Evolutionary conservation across 805 yeast species (phyloP).

Genomic region (Yamadazyma kitorensis): DNA sequence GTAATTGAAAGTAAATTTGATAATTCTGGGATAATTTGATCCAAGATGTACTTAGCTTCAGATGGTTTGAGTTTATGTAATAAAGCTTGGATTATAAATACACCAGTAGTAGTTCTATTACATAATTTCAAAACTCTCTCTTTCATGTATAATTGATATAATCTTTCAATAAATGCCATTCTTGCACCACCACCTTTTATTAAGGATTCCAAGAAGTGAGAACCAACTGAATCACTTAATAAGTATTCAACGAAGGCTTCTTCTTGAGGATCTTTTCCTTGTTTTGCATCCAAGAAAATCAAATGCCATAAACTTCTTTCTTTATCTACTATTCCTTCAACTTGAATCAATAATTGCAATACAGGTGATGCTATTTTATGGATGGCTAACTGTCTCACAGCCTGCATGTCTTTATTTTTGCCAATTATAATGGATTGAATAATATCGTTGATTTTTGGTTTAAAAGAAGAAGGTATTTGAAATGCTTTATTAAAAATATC

Average conservation of each 20-base stretch:
- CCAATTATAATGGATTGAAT: conserved; percentile 42
- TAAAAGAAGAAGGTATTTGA: conserved; percentile 69
- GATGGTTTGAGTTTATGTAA: conserved; percentile 60
- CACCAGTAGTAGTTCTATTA: conserved; percentile 80
- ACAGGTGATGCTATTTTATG: conserved; percentile 88
- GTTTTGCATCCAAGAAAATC: conserved; percentile 51
- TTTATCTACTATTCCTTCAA: conserved; percentile 77
- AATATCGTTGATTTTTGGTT: conserved; percentile 52
- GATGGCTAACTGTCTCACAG: conserved; percentile 68
- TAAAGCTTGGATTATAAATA: conserved; percentile 71
- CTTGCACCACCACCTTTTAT: conserved; percentile 61
- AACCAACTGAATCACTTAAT: conserved; percentile 85
- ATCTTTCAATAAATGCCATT: conserved; percentile 63
- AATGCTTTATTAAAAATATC: conserved; percentile 65
- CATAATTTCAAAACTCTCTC: conserved; percentile 72
- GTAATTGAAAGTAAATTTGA: conserved; percentile 47
- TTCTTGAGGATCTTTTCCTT: conserved; percentile 56
- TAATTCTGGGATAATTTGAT: conserved; percentile 64
- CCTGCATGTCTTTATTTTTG: conserved; percentile 30
- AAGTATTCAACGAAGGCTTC: conserved; percentile 82
- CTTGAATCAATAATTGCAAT: conserved; percentile 68
- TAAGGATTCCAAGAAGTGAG: conserved; percentile 80
- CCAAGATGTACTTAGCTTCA: conserved; percentile 62
- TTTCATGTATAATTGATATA: conserved; percentile 69
- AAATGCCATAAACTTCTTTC: conserved; percentile 69